Base-by-base conservation (phyloP, 306 rosid genomes). In the Fragaria ananassa region DNA sequence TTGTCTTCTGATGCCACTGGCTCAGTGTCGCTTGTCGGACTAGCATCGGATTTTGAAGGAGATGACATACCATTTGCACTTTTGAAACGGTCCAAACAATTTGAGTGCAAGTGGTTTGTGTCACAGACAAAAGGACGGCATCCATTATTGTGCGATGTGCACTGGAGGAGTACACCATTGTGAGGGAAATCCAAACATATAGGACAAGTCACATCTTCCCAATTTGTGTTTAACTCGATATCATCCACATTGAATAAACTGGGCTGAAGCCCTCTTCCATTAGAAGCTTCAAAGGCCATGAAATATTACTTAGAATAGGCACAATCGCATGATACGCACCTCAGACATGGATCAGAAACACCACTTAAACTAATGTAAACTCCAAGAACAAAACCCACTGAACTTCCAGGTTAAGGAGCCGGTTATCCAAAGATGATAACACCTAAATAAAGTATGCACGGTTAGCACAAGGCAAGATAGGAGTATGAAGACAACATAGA, bases 131-230 rank as follows among this genome's bases (percentile, higher is more conserved):
- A 92, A 74, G 98, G 83, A 27, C 91, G 96, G 8, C 98, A 95
- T 37, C 98, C 98, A 66, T 88, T 92, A 81, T 88, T 87, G 65
- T 79, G 75, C 8, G 95, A 92, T 34, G 98, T 90, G 81, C 98
- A 94, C 75, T 86, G 96, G 37, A 94, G 96, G 53, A 94, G 95
- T 12, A 94, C 98, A 80, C 89, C 64, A 71, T 92, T 92, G 84
- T 92, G 98, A 71, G 98, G 98, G 76, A 90, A 89, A 79, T 92
- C 98, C 85, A 94, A 88, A 85, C 98, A 94, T 80, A 94, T 94
- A 18, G 98, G 94, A 82, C 98, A 94, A 58, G 81, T 53, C 50
- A 89, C 87, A 42, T 89, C 88, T 9, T 94, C 95, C 98, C 91
- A 94, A n/a, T 72, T 80, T 50, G 79, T 76, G 62, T 74, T 85